phyloP scores from a whole-genome alignment of 352 stramenopile species.

The Globisporangium solare region DNA sequence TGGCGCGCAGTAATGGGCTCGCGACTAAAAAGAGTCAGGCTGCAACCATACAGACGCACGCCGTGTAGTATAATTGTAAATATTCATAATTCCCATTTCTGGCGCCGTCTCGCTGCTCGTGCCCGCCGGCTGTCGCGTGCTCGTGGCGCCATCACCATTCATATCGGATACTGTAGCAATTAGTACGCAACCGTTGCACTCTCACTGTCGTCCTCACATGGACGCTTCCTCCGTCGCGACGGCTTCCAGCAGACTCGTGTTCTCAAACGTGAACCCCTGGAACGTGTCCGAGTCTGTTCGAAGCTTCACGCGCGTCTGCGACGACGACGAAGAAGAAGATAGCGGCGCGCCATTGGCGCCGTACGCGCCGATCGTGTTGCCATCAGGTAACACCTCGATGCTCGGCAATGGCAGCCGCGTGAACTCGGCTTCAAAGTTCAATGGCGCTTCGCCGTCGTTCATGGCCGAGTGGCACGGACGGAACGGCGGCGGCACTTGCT shows the following conservation, averaged over 20 bases:
- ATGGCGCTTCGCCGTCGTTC: conserved; percentile 61
- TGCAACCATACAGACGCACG: too few species aligned
- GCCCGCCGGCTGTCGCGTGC: too few species aligned
- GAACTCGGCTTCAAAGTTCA: conserved; percentile 87
- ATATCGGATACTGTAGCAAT: background rate
- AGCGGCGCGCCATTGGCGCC: conserved; percentile 8
- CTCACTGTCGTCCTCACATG: background rate
- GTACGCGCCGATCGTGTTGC: conserved; percentile 10
- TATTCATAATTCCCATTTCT: background rate
- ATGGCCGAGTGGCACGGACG: conserved; percentile 69
- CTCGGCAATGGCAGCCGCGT: conserved; percentile 79
- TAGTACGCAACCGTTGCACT: too few species aligned
- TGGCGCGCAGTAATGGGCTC: too few species aligned
- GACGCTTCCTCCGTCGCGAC: conserved; percentile 18
- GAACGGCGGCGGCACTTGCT: conserved; percentile 67
- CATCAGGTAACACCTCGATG: conserved; percentile 27
- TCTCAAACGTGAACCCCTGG: conserved; percentile 79
- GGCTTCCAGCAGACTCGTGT: conserved; percentile 57
- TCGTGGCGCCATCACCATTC: too few species aligned
- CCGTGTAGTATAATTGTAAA: too few species aligned
- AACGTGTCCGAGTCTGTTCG: conserved; percentile 70
- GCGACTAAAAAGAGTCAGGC: too few species aligned
- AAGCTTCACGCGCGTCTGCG: conserved; percentile 15
- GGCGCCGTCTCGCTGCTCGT: background rate
- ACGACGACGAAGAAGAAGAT: conserved; percentile 11